phyloP scores from a whole-genome alignment of 2,329 filamentous ascomycete species.

The Tolypocladium guangdongense region DNA sequence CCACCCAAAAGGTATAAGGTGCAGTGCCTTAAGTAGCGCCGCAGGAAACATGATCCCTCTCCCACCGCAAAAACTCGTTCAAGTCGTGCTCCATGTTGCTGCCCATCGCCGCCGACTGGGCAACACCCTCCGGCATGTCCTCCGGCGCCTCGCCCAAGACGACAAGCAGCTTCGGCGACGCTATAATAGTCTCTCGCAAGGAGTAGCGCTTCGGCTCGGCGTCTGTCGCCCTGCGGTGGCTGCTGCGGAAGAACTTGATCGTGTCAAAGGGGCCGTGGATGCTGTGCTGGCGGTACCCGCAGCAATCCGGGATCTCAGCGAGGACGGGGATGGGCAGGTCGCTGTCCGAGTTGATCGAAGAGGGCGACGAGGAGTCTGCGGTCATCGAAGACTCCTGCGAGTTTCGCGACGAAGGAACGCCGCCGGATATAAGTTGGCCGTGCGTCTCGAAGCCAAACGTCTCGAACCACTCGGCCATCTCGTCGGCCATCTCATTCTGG shows the following conservation, averaged over 20 bases:
- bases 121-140: constrained; percentile 8
- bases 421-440: constrained; percentile 26
- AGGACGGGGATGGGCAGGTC: constrained; percentile 27
- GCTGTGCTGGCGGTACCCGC: constrained; percentile 8
- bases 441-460: constrained; percentile 34
- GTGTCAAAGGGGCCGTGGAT: constrained; percentile 12
- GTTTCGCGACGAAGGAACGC: constrained; percentile 3
- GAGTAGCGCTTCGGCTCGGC: background rate
- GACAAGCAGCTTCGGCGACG: constrained; percentile 31
- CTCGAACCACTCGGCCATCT: constrained; percentile 41
- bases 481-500: constrained; percentile 26
- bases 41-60: constrained; percentile 37
- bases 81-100: constrained; percentile 50
- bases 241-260: constrained; percentile 19
- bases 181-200: background rate
- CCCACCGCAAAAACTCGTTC: constrained; percentile 48
- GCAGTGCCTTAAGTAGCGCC: constrained; percentile 12
- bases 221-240: background rate
- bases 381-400: constrained; percentile 8
- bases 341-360: constrained; percentile 18
- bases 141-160: constrained; percentile 24
- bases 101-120: constrained; percentile 43
- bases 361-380: constrained; percentile 15
- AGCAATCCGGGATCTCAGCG: constrained; percentile 20
- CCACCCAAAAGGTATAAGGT: background rate